Base-by-base conservation (phyloP, 2,329 filamentous ascomycete species). In the Cladosporium halotolerans region DNA sequence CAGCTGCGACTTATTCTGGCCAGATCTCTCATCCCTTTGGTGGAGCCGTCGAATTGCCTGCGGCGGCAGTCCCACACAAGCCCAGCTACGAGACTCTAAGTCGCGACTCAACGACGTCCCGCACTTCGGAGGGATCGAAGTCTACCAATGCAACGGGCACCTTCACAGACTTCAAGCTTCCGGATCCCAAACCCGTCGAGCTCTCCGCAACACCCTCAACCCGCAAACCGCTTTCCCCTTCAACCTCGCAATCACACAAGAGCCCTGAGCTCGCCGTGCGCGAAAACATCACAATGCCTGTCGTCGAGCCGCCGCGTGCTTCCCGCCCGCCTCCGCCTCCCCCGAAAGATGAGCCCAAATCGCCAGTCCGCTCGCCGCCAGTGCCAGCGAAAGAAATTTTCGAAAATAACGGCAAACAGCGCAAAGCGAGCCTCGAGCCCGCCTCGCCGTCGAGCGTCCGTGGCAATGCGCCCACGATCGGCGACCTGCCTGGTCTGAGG, bases 251-350 rank as follows among this genome's bases (percentile, higher is more conserved):
- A 10, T 14, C 38, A 14, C 39, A 40, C 31, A 42, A 42, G 28
- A 42, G 33, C 14, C 40, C 31, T 2, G 48, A 51, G 38, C 36
- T 53, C 36, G 39, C 43, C 11, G 51, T 53, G 44, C 36, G 44
- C 10, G 51, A 53, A 31, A 53, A 53, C 19, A 47, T 53, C 43
- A 47, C 45, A 6, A 47, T 53, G 44, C 51, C 51, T 2, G 51
- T 53, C 11, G 43, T 43, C 18, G 51, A 53, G 36, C 36, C 34
- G 9, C 31, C 28, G 11, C 51, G 44, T 10, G 41, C 34, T 13
- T 42, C 51, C 1, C 45, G 38, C 28, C 51, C 38, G 5, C 51
- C 51, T 33, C 51, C 44, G 6, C 43, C 45, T 23, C 43, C 40
- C 4, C 51, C 51, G 11, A 53, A 53, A 36, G 51, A 53, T 14